phyloP scores from a whole-genome alignment of 768 basidiomycete genomes.

The Lepiota venenata region DNA sequence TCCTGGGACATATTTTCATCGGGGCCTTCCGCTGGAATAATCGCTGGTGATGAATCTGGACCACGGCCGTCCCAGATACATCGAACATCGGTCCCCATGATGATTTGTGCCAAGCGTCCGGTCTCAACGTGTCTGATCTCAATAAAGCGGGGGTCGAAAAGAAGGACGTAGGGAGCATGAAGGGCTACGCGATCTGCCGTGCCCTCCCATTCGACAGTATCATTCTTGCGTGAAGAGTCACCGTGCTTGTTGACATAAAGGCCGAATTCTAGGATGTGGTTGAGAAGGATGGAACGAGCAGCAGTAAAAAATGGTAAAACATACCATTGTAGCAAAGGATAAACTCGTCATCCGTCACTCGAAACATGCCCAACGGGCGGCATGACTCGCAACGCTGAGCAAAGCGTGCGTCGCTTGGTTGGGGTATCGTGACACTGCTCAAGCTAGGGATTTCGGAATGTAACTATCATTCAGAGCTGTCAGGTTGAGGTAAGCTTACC shows the following conservation, averaged over 20 bases:
- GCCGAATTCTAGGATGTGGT: slow-evolving; percentile 65
- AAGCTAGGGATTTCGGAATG: slow-evolving; percentile 40
- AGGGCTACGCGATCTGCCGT: slow-evolving; percentile 85
- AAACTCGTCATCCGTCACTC: slow-evolving; percentile 84
- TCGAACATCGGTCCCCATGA: slow-evolving; percentile 75
- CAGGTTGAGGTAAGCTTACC: slow-evolving; percentile 48
- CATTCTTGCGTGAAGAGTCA: slow-evolving; percentile 67
- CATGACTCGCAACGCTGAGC: slow-evolving; percentile 80
- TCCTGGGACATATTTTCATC: slow-evolving; percentile 69
- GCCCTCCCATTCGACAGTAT: slow-evolving; percentile 93
- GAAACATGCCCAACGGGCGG: slow-evolving; percentile 87
- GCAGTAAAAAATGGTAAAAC: slow-evolving; percentile 13
- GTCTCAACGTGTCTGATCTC: slow-evolving; percentile 85
- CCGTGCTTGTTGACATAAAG: slow-evolving; percentile 91
- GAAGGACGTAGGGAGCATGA: slow-evolving; percentile 84
- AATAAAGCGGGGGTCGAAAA: slow-evolving; percentile 88
- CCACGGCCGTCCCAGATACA: slow-evolving; percentile 89
- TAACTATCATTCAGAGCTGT: not conserved
- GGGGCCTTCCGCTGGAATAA: slow-evolving; percentile 45
- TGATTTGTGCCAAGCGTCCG: slow-evolving; percentile 78
- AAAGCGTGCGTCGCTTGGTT: slow-evolving; percentile 61
- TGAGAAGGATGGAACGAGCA: not conserved
- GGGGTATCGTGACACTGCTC: slow-evolving; percentile 86
- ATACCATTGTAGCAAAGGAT: slow-evolving; percentile 85
- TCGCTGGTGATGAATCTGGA: slow-evolving; percentile 52